Conservation (phyloP, 2,329 filamentous ascomycete genomes). For the Colletotrichum limetticola region DNA sequence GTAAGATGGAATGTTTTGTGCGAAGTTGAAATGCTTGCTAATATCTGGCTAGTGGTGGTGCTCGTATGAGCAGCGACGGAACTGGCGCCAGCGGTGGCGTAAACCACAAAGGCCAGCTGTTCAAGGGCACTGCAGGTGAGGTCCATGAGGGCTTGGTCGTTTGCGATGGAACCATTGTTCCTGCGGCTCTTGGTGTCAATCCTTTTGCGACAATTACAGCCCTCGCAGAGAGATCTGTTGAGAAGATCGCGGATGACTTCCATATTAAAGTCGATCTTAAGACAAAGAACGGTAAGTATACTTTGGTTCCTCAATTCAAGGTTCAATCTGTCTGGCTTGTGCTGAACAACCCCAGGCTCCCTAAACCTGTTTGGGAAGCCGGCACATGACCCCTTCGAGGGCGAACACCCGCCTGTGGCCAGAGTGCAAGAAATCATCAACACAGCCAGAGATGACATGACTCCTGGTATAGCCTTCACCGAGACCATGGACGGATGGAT, state of each 20-base stretch:
- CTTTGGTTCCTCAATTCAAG: too few species aligned
- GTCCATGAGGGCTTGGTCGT: slow-evolving; percentile 69
- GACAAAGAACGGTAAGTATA: slow-evolving; percentile 47
- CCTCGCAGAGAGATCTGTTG: slow-evolving; percentile 72
- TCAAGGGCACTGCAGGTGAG: slow-evolving; percentile 60
- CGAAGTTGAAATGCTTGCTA: too few species aligned
- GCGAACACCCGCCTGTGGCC: slow-evolving; percentile 46
- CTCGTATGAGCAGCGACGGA: slow-evolving; percentile 69
- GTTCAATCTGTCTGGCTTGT: too few species aligned
- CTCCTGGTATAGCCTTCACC: slow-evolving; percentile 67
- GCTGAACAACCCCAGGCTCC: slow-evolving; percentile 39
- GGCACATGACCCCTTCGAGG: slow-evolving; percentile 34
- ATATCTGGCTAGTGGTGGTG: slow-evolving; percentile 56
- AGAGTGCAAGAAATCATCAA: slow-evolving; percentile 51
- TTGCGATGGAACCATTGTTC: slow-evolving; percentile 70
- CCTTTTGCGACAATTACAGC: slow-evolving; percentile 77
- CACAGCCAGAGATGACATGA: slow-evolving; percentile 54
- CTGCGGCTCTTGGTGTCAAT: slow-evolving; percentile 72
- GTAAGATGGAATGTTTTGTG: too few species aligned
- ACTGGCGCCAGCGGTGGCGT: slow-evolving; percentile 67
- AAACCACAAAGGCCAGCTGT: slow-evolving; percentile 70
- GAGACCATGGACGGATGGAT: slow-evolving; percentile 74
- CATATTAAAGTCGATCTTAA: slow-evolving; percentile 55
- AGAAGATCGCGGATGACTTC: slow-evolving; percentile 55
- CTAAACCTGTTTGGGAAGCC: slow-evolving; percentile 68